phyloP scores from a whole-genome alignment of 352 stramenopile species.

The Phytophthora hybrid region DNA sequence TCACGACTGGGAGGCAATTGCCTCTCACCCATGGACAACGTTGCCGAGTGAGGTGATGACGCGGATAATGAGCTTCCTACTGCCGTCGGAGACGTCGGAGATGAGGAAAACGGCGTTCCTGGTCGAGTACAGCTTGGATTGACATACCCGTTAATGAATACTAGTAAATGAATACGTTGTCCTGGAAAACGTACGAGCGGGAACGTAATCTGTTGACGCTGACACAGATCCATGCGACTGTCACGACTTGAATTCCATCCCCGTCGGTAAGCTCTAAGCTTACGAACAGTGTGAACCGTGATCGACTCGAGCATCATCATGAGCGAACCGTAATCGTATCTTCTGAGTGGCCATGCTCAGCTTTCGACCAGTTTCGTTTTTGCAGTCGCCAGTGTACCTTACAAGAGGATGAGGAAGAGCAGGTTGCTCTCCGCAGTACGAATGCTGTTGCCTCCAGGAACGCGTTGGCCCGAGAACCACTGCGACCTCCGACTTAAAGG shows the following conservation, averaged over 20 bases:
- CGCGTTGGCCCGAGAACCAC: slow-evolving; percentile 5
- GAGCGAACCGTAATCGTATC: too few relatives aligned
- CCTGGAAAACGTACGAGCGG: background rate
- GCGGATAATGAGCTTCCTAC: slow-evolving; percentile 10
- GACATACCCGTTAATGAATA: background rate
- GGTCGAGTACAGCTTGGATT: slow-evolving; percentile 8
- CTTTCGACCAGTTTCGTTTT: background rate
- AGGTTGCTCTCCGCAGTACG: slow-evolving; percentile 4
- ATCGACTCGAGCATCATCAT: slow-evolving; percentile 3
- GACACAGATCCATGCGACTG: background rate
- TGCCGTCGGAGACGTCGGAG: slow-evolving; percentile 13
- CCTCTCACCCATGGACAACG: slow-evolving; percentile 9
- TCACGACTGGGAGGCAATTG: slow-evolving; percentile 15
- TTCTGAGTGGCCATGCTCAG: background rate
- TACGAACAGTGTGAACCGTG: background rate
- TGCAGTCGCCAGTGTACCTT: too few relatives aligned
- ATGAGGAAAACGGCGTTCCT: slow-evolving; percentile 7
- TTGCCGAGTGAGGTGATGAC: slow-evolving; percentile 18
- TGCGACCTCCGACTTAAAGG: slow-evolving; percentile 7
- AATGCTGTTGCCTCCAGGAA: slow-evolving; percentile 2
- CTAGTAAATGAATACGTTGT: too few relatives aligned
- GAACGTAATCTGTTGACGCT: background rate
- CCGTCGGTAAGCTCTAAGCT: background rate
- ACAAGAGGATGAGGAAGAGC: slow-evolving; percentile 9
- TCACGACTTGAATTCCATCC: too few relatives aligned